phyloP scores from a whole-genome alignment of 2,329 filamentous ascomycete genomes.

The Calycina herbarum region DNA sequence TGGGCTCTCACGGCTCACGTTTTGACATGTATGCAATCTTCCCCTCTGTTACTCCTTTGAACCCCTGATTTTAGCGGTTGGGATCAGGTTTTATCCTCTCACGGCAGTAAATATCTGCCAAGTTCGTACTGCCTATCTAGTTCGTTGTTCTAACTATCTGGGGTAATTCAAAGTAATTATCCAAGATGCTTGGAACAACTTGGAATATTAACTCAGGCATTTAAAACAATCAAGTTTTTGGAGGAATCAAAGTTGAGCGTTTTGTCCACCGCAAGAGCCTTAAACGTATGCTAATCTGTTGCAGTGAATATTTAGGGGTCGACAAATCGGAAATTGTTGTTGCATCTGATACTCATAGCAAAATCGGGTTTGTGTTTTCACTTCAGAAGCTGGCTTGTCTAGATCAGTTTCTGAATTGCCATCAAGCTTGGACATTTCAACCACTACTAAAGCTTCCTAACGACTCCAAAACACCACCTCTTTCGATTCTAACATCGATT shows the following conservation, averaged over 20 bases:
- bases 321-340: background rate
- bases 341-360: background rate
- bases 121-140: no score
- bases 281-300: no score
- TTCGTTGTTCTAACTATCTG: no score
- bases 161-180: no score
- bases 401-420: constrained; percentile 11
- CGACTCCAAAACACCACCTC: background rate
- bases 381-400: constrained; percentile 16
- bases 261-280: no score
- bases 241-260: no score
- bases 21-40: constrained; percentile 8
- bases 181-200: no score
- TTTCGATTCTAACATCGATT: constrained; percentile 16
- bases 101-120: no score
- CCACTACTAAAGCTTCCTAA: background rate
- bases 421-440: constrained; percentile 15
- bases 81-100: no score
- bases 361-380: background rate
- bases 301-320: background rate
- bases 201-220: no score
- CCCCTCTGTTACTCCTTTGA: no score
- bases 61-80: no score
- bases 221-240: background rate
- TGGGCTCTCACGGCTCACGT: constrained; percentile 18